phyloP scores from a whole-genome alignment of 1,284 basidiomycete species.

The Ceratobasidium sp. region DNA sequence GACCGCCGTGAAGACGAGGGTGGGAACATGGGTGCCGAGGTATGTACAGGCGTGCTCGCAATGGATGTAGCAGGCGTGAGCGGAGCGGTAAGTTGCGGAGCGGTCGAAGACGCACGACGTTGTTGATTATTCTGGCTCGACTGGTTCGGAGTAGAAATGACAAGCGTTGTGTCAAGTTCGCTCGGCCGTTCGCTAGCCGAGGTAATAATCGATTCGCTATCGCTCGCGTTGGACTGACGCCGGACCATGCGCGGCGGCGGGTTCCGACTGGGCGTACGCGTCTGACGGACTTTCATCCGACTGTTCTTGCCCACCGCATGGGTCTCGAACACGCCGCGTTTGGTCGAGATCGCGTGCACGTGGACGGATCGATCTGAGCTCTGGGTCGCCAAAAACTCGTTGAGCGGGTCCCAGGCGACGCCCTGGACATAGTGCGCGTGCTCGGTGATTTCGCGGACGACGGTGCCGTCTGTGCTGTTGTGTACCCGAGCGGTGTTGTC shows the following conservation, averaged over 20 bases:
- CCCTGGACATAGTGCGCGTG: constrained; percentile 96
- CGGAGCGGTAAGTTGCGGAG: constrained; percentile 54
- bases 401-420: constrained; percentile 95
- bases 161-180: constrained; percentile 20
- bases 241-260: constrained; percentile 59
- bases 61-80: constrained; percentile 72
- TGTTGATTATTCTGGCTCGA: no score
- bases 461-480: constrained; percentile 80
- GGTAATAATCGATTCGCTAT: constrained; percentile 70
- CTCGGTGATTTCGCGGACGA: constrained; percentile 85
- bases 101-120: constrained; percentile 34
- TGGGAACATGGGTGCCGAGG: constrained; percentile 69
- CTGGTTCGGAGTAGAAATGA: constrained; percentile 6
- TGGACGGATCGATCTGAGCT: constrained; percentile 92
- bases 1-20: constrained; percentile 77
- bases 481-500: constrained; percentile 95
- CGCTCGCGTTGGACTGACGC: constrained; percentile 78
- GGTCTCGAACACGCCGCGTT: constrained; percentile 82
- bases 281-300: constrained; percentile 73
- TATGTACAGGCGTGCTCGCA: constrained; percentile 59
- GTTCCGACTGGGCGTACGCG: constrained; percentile 69
- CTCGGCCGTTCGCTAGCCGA: constrained; percentile 61
- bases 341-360: constrained; percentile 81
- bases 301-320: constrained; percentile 86
- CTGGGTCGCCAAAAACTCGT: constrained; percentile 94